Evolutionary conservation across 176 grass and related monocot genomes (phyloP).

Genomic region (Urochloa ruziziensis): DNA sequence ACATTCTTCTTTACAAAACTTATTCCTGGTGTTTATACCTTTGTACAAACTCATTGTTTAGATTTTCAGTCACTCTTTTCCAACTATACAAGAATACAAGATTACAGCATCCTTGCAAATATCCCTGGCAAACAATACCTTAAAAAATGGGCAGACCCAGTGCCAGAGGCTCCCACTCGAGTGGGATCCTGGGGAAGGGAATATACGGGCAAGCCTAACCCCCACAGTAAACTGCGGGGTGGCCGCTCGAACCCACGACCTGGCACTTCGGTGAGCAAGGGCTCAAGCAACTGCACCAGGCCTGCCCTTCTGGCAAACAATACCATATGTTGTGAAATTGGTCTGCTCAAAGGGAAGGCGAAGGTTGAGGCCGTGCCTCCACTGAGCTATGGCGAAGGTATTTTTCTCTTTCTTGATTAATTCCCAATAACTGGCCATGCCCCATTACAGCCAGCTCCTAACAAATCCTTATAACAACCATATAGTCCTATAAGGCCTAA

Average conservation of each 20-base stretch:
- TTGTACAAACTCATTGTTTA: neutral
- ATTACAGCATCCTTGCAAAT: neutral
- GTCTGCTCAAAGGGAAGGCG: neutral
- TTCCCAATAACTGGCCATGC: neutral
- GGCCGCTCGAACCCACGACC: too few species aligned
- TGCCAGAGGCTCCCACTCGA: too few species aligned
- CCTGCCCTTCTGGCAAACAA: neutral
- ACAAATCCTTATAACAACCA: neutral
- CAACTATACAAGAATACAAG: neutral
- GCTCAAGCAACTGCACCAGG: too few species aligned
- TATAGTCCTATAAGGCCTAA: neutral
- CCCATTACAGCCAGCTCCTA: neutral
- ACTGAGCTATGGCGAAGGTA: neutral
- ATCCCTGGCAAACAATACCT: neutral
- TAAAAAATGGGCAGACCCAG: too few species aligned
- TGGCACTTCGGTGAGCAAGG: too few species aligned
- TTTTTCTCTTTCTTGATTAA: neutral
- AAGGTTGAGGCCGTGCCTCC: neutral
- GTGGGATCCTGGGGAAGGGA: too few species aligned
- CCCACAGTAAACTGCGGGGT: too few species aligned
- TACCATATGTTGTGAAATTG: neutral
- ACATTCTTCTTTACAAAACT: conserved; percentile 14
- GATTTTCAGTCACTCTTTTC: neutral
- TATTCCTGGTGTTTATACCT: neutral
- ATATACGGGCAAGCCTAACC: too few species aligned